A percentile compares a stretch with the other conserved stretches of the same genome.
These are phyloP conservation scores for Coprinopsis cinerea DNA, from an alignment of 768 basidiomycete species.

Conservation along the genomic window DNA sequence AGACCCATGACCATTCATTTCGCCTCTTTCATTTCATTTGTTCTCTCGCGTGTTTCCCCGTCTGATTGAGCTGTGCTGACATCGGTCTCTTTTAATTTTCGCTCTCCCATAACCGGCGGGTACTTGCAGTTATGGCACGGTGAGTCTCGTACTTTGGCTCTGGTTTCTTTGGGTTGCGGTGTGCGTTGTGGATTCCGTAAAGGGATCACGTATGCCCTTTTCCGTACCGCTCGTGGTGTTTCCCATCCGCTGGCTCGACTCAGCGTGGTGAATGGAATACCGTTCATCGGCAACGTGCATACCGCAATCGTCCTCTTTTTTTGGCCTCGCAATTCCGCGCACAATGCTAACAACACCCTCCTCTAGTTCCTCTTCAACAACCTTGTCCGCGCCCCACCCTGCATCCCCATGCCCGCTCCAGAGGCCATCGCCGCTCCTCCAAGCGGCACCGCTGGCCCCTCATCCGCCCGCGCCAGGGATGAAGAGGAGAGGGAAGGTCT, in stretches of 20 bases:
- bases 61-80: not conserved
- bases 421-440: slow-evolving; percentile 14
- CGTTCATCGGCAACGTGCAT: too few species aligned
- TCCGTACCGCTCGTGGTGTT: too few species aligned
- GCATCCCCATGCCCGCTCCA: slow-evolving; percentile 45
- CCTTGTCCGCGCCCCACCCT: slow-evolving; percentile 58
- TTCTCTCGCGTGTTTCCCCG: too few species aligned
- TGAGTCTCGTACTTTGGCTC: slow-evolving; percentile 25
- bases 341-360: not conserved
- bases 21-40: too few species aligned
- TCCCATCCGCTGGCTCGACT: too few species aligned
- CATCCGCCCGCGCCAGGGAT: too few species aligned
- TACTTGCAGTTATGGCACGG: slow-evolving; percentile 72
- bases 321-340: not conserved
- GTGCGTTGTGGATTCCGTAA: not conserved
- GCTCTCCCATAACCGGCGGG: not conserved
- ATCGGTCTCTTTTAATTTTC: slow-evolving; percentile 8
- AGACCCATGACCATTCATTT: too few species aligned
- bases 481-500: slow-evolving; percentile 55
- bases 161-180: not conserved
- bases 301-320: slow-evolving; percentile 7
- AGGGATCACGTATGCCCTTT: not conserved
- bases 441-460: slow-evolving; percentile 22
- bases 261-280: too few species aligned
- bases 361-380: slow-evolving; percentile 85